Evolutionary conservation across 2,329 filamentous ascomycete species (phyloP).

Genomic region (Daldinia sp.): DNA sequence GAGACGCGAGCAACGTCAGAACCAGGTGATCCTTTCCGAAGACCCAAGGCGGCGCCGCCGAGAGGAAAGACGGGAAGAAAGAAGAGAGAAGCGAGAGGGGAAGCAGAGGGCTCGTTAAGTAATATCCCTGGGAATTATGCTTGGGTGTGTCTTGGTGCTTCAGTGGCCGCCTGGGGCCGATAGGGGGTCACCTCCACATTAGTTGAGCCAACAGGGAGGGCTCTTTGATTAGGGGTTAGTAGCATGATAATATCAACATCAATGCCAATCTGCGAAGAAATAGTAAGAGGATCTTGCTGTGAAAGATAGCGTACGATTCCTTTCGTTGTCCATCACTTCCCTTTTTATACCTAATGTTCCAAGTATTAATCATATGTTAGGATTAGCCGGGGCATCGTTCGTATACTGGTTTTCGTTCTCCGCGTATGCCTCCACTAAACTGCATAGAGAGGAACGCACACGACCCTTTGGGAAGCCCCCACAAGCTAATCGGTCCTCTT

Average conservation of each 20-base stretch:
- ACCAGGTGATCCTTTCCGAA: neutral
- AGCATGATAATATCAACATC: neutral
- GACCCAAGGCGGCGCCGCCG: conserved; percentile 2
- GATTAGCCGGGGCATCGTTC: neutral
- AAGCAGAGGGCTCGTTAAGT: neutral
- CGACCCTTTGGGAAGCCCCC: neutral
- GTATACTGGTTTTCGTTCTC: too few species aligned
- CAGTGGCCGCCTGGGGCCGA: neutral
- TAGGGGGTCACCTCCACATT: neutral
- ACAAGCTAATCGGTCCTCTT: neutral
- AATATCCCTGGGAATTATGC: neutral
- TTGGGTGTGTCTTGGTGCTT: neutral
- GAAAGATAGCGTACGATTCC: too few species aligned
- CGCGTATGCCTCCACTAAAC: neutral
- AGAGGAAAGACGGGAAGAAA: neutral
- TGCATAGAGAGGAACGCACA: neutral
- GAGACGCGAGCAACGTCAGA: neutral
- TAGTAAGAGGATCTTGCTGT: neutral
- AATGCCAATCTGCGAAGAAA: neutral
- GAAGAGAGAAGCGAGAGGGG: neutral
- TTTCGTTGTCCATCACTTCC: too few species aligned
- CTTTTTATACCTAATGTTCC: too few species aligned
- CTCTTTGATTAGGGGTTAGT: neutral
- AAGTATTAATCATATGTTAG: too few species aligned
- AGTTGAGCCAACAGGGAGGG: neutral